A percentile compares a stretch with the other conserved stretches of the same genome.
These are phyloP conservation scores for Metschnikowia baotianmanensis DNA, from an alignment of 805 yeast genomes.

Conservation along the genomic window DNA sequence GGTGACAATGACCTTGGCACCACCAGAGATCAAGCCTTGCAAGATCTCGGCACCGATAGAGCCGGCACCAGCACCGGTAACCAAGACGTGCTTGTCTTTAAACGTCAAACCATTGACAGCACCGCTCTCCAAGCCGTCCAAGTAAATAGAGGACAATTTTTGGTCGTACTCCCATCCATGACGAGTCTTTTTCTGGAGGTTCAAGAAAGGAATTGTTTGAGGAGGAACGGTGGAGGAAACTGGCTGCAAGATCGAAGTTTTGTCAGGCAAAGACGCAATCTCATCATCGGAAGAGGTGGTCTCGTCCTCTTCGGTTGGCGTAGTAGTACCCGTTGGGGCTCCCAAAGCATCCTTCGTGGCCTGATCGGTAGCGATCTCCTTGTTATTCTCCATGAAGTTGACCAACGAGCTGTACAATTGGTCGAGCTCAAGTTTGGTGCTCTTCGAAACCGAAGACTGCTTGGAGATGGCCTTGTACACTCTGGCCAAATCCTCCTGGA, in stretches of 20 bases:
- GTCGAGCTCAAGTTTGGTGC: conserved; percentile 67
- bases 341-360: conserved; percentile 53
- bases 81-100: conserved; percentile 81
- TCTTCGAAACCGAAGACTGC: conserved; percentile 61
- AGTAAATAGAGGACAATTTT: conserved; percentile 68
- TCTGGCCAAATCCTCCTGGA: conserved; percentile 80
- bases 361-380: conserved; percentile 68
- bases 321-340: conserved; percentile 42
- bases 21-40: conserved; percentile 94
- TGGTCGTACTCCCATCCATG: conserved; percentile 87
- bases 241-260: conserved; percentile 64
- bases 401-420: conserved; percentile 68
- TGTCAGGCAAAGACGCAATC: conserved; percentile 79
- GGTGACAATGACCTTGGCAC: conserved; percentile 95
- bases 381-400: conserved; percentile 62
- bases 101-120: conserved; percentile 93
- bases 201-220: conserved; percentile 92
- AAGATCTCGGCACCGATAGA: conserved; percentile 97
- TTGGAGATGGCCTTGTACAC: conserved; percentile 79
- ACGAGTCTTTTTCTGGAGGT: conserved; percentile 74
- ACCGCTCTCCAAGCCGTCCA: conserved; percentile 89
- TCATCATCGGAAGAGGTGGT: conserved; percentile 56
- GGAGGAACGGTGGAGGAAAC: conserved; percentile 72
- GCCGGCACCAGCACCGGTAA: conserved; percentile 99
- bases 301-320: conserved; percentile 38